Conservation (phyloP, 495 filamentous ascomycete genomes). For the Aspergillus campestris region DNA sequence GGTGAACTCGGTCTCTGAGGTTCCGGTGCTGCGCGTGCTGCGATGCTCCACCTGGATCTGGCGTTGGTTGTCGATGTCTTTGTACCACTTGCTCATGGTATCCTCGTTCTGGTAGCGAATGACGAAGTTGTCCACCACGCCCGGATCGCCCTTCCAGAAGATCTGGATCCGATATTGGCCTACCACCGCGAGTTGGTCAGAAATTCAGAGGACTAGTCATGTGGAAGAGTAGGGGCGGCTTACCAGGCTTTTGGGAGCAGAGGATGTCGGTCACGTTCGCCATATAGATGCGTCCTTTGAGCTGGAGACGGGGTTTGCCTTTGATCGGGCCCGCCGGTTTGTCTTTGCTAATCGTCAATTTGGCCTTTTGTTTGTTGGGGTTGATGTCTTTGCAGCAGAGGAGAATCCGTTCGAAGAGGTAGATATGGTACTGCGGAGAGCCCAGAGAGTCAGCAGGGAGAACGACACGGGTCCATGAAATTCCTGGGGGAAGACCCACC, state of each 20-base stretch:
- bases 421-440: constrained; percentile 76
- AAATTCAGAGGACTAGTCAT: background rate
- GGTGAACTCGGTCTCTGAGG: constrained; percentile 66
- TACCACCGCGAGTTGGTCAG: constrained; percentile 21
- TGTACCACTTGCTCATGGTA: constrained; percentile 83
- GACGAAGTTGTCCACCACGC: constrained; percentile 92
- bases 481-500: constrained; percentile 42
- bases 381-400: constrained; percentile 96
- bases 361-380: constrained; percentile 74
- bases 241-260: constrained; percentile 76
- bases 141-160: constrained; percentile 96
- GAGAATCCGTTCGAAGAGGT: constrained; percentile 90
- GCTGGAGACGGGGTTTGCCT: constrained; percentile 71
- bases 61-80: constrained; percentile 44
- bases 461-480: background rate
- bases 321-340: constrained; percentile 66
- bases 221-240: background rate
- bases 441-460: background rate
- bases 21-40: constrained; percentile 43
- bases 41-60: constrained; percentile 37
- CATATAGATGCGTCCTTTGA: constrained; percentile 98
- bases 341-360: constrained; percentile 52
- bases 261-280: constrained; percentile 95
- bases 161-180: constrained; percentile 93
- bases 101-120: constrained; percentile 89